Evolutionary conservation across 2,329 filamentous ascomycete genomes (phyloP).

Genomic region (Colletotrichum higginsianum): DNA sequence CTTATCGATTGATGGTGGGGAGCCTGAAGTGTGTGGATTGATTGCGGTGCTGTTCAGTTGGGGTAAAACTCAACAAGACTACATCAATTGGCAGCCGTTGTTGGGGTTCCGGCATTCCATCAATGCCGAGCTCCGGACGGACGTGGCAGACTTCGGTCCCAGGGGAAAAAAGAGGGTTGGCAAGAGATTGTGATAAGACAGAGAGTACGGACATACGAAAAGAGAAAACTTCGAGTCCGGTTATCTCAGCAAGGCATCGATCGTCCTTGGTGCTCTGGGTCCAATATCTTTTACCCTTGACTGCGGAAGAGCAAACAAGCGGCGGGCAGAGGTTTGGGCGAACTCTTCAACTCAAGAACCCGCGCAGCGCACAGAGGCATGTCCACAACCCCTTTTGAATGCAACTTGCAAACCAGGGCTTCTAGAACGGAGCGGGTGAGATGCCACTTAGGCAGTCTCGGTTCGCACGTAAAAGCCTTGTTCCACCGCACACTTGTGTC

Average conservation of each 20-base stretch:
- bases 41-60: background rate
- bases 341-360: slow-evolving; percentile 28
- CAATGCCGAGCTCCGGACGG: slow-evolving; percentile 19
- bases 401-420: slow-evolving; percentile 1
- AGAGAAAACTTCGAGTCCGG: background rate
- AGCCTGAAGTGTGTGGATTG: background rate
- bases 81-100: slow-evolving; percentile 20
- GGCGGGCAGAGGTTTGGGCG: slow-evolving; percentile 18
- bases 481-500: slow-evolving; percentile 9
- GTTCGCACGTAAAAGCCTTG: slow-evolving; percentile 22
- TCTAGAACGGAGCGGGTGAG: slow-evolving; percentile 18
- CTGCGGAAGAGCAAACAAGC: background rate
- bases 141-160: slow-evolving; percentile 9
- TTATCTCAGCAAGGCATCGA: background rate
- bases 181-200: background rate
- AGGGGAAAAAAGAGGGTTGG: background rate
- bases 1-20: slow-evolving; percentile 37
- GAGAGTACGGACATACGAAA: background rate
- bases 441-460: slow-evolving; percentile 2
- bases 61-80: slow-evolving; percentile 21
- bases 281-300: background rate
- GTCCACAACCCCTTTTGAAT: background rate
- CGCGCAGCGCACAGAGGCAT: slow-evolving; percentile 2
- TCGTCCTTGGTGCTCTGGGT: background rate
- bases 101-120: slow-evolving; percentile 14